Evolutionary conservation across 352 stramenopile genomes (phyloP).

Genomic region (Discostella stelligera): DNA sequence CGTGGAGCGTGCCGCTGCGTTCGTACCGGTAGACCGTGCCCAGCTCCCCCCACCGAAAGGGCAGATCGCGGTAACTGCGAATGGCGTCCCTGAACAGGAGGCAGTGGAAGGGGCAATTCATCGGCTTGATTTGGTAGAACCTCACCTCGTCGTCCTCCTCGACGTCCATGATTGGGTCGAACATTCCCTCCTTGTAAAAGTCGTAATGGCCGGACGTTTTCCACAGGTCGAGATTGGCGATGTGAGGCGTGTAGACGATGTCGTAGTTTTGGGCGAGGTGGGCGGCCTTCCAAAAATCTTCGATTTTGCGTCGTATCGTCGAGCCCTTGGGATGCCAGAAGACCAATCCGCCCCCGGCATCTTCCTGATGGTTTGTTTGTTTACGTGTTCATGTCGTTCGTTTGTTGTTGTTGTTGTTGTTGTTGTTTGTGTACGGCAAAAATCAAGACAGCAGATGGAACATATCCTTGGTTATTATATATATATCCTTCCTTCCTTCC

Average conservation of each 20-base stretch:
- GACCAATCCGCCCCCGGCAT: constrained; percentile 82
- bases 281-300: constrained; percentile 86
- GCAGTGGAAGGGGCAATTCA: constrained; percentile 98
- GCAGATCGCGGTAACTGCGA: constrained; percentile 94
- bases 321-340: constrained; percentile 88
- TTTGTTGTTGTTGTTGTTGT: not conserved
- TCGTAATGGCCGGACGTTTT: constrained; percentile 95
- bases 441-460: not conserved
- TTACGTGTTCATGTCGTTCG: too few species aligned
- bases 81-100: constrained; percentile 94
- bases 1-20: constrained; percentile 92
- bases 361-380: too few species aligned
- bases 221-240: constrained; percentile 97
- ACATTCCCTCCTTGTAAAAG: constrained; percentile 98
- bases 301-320: constrained; percentile 82
- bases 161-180: constrained; percentile 87
- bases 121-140: constrained; percentile 96
- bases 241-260: constrained; percentile 95
- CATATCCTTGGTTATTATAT: not conserved
- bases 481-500: too few species aligned
- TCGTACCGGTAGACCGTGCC: constrained; percentile 95
- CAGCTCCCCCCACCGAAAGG: constrained; percentile 92
- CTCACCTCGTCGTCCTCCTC: constrained; percentile 88
- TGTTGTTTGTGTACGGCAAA: not conserved
- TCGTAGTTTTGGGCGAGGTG: constrained; percentile 91